Evolutionary conservation across 2,329 filamentous ascomycete genomes (phyloP).

Genomic region (Cadophora malorum): DNA sequence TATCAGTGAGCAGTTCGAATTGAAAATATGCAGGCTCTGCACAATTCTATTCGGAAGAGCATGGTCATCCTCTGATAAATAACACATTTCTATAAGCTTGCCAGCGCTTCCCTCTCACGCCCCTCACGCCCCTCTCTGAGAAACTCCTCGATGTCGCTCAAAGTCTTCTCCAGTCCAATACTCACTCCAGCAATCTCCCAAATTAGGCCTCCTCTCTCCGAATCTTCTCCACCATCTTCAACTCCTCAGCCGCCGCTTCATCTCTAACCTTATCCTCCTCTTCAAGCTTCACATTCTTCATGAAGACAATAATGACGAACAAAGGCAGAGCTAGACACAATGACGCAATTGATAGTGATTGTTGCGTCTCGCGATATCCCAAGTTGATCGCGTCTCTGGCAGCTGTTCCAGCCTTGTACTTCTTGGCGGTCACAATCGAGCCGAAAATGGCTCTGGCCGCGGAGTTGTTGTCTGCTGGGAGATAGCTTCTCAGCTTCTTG

Average conservation of each 20-base stretch:
- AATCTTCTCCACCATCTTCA: conserved; percentile 10
- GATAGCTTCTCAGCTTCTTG: background rate
- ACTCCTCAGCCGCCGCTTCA: conserved; percentile 8
- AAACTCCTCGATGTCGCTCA: no score
- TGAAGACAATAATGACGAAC: background rate
- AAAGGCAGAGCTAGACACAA: background rate
- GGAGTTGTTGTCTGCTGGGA: background rate
- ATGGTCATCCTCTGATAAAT: no score
- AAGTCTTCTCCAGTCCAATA: background rate
- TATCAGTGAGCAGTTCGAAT: no score
- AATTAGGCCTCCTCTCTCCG: background rate
- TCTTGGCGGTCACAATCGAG: conserved; percentile 12
- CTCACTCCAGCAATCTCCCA: background rate
- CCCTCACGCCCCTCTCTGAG: no score
- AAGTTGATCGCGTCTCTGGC: conserved; percentile 2
- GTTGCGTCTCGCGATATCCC: conserved; percentile 6
- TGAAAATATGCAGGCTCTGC: no score
- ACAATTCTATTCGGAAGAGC: no score
- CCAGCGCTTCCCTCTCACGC: no score
- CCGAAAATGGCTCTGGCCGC: background rate
- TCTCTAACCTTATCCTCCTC: conserved; percentile 13
- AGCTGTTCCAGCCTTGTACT: conserved; percentile 1
- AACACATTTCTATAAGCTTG: no score
- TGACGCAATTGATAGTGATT: background rate
- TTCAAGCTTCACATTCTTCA: conserved; percentile 7